phyloP scores from a whole-genome alignment of 208 protist genomes.

The Acanthamoeba lenticulata region DNA sequence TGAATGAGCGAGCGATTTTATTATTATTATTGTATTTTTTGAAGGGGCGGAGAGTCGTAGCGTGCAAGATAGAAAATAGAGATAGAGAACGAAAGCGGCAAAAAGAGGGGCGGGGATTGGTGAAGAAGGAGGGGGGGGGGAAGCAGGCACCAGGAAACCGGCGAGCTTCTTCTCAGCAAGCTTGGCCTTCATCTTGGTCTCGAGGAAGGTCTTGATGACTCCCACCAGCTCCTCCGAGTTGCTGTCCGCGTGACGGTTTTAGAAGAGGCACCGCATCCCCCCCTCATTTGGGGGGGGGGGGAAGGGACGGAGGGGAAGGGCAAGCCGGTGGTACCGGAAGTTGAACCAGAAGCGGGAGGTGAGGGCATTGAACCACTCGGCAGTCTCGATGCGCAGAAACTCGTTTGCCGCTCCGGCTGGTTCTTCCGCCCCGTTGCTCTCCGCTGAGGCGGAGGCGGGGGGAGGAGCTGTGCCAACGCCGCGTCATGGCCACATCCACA shows the following conservation, averaged over 20 bases:
- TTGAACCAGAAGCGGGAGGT: neutral
- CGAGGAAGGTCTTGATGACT: neutral
- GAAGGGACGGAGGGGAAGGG: too few relatives aligned
- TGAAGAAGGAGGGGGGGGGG: too few relatives aligned
- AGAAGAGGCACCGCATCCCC: too few relatives aligned
- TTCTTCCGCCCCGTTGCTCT: too few relatives aligned
- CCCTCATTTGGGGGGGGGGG: neutral
- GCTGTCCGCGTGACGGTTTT: neutral
- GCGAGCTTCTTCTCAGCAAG: slow-evolving; percentile 2
- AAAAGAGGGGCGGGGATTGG: too few relatives aligned
- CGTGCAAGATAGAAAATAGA: neutral
- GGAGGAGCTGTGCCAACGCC: too few relatives aligned
- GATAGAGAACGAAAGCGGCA: too few relatives aligned
- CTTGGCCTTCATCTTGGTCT: slow-evolving; percentile 20
- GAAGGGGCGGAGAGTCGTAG: neutral
- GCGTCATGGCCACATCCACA: too few relatives aligned
- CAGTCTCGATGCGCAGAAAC: neutral
- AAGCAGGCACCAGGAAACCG: neutral
- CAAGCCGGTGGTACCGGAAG: neutral
- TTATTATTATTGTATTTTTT: too few relatives aligned
- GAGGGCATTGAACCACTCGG: neutral
- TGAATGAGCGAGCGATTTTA: too few relatives aligned
- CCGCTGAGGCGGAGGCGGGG: too few relatives aligned
- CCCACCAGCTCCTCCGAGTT: neutral
- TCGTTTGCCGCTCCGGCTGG: neutral